Conservation (phyloP, 169 alveolate species). For the Gregarina niphandrodes region DNA sequence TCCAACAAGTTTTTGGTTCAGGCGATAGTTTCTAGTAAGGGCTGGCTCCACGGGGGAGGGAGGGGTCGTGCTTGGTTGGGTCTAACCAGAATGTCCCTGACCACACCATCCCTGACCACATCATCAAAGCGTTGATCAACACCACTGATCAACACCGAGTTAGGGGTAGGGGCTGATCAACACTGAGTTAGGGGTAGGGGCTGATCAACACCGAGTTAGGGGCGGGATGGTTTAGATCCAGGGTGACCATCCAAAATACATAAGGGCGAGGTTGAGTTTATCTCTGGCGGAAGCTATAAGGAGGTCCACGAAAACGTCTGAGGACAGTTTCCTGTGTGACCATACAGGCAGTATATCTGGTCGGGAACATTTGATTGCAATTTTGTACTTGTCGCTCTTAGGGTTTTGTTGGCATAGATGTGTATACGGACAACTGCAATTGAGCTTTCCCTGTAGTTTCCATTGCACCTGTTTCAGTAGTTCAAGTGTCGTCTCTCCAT, state of each 20-base stretch:
- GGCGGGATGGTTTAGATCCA: conserved; percentile 39
- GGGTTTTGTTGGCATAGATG: conserved; percentile 38
- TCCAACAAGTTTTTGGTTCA: too few species aligned
- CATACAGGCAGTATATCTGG: not conserved
- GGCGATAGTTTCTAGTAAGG: too few species aligned
- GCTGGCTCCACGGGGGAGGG: too few species aligned
- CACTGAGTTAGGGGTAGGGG: too few species aligned
- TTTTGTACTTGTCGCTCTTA: conserved; percentile 34
- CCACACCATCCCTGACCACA: too few species aligned
- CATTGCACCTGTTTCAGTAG: conserved; percentile 26
- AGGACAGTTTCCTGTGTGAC: conserved; percentile 4
- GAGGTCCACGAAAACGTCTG: conserved; percentile 5
- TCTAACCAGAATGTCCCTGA: too few species aligned
- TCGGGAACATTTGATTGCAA: conserved; percentile 10
- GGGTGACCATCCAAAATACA: conserved; percentile 84
- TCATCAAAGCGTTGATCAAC: too few species aligned
- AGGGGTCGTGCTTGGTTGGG: too few species aligned
- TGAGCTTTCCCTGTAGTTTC: conserved; percentile 46
- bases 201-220: too few species aligned
- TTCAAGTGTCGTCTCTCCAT: conserved; percentile 20
- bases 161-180: too few species aligned
- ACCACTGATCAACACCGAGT: too few species aligned
- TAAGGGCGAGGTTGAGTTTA: conserved; percentile 61
- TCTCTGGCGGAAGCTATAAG: conserved; percentile 49
- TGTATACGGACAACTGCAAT: conserved; percentile 41